Evolutionary conservation across 495 filamentous ascomycete genomes (phyloP).

Genomic region (Parathielavia appendiculata): DNA sequence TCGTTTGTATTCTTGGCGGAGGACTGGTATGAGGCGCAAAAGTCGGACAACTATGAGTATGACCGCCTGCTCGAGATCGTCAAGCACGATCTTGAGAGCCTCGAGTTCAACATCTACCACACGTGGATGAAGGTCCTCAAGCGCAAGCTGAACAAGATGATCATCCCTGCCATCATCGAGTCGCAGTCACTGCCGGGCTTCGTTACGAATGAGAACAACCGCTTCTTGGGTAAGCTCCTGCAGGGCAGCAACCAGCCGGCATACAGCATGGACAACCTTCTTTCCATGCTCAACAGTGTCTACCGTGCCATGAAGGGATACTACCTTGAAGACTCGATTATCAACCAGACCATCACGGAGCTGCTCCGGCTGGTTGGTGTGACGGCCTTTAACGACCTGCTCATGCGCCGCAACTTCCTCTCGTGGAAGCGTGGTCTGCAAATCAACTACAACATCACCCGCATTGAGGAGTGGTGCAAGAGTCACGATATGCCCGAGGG

Average conservation of each 20-base stretch:
- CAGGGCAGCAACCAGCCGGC: slow-evolving; percentile 81
- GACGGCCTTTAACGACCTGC: slow-evolving; percentile 96
- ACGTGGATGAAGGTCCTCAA: slow-evolving; percentile 99
- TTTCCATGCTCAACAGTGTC: slow-evolving; percentile 93
- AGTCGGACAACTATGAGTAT: slow-evolving; percentile 98
- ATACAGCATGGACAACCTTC: slow-evolving; percentile 98
- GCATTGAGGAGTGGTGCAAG: slow-evolving; percentile 99
- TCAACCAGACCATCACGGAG: slow-evolving; percentile 92
- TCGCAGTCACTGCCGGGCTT: slow-evolving; percentile 97
- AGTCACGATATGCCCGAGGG: slow-evolving; percentile 99
- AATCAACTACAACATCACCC: slow-evolving; percentile 99
- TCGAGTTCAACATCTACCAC: slow-evolving; percentile 99
- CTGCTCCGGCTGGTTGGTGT: slow-evolving; percentile 91
- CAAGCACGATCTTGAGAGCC: slow-evolving; percentile 95
- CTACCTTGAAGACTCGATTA: slow-evolving; percentile 91
- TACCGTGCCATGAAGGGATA: slow-evolving; percentile 98
- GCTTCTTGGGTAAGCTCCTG: slow-evolving; percentile 95
- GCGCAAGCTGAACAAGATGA: slow-evolving; percentile 98
- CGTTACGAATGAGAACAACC: slow-evolving; percentile 94
- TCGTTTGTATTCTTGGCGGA: slow-evolving; percentile 99
- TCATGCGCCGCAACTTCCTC: slow-evolving; percentile 97
- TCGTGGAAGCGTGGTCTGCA: slow-evolving; percentile 99
- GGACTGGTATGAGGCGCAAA: slow-evolving; percentile 99
- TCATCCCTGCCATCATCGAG: slow-evolving; percentile 98
- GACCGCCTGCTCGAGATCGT: slow-evolving; percentile 97